A percentile compares a stretch with the other conserved stretches of the same genome.
phyloP scores from a whole-genome alignment of 495 filamentous ascomycete species.

The Parathielavia hyrcaniae region DNA sequence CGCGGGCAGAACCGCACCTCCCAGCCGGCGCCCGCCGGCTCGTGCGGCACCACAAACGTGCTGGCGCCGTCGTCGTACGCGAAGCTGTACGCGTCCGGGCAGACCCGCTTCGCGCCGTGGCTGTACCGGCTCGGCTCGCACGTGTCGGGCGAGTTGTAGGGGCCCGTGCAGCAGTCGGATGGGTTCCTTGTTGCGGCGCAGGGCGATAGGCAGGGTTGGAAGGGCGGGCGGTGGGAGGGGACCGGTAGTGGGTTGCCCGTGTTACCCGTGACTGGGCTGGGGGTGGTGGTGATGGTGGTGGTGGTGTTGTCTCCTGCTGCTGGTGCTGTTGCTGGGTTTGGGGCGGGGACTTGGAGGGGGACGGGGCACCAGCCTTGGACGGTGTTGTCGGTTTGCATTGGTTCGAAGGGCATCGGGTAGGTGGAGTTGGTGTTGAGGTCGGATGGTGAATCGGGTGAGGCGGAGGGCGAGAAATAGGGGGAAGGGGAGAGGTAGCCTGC shows the following conservation, averaged over 20 bases:
- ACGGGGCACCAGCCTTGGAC: slow-evolving; percentile 70
- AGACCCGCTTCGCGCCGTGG: slow-evolving; percentile 59
- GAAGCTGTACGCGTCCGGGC: slow-evolving; percentile 77
- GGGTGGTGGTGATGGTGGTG: slow-evolving; percentile 55
- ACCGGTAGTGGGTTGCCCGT: slow-evolving; percentile 61
- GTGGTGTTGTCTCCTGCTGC: slow-evolving; percentile 34
- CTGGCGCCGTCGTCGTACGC: slow-evolving; percentile 68
- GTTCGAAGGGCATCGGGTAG: slow-evolving; percentile 59
- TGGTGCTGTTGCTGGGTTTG: not conserved
- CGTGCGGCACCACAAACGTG: slow-evolving; percentile 63
- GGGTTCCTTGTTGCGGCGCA: slow-evolving; percentile 56
- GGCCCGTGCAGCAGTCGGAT: slow-evolving; percentile 63
- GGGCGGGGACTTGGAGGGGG: slow-evolving; percentile 62
- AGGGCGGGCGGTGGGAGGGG: slow-evolving; percentile 48
- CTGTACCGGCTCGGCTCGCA: slow-evolving; percentile 61
- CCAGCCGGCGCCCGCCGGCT: slow-evolving; percentile 47
- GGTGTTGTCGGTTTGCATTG: slow-evolving; percentile 39
- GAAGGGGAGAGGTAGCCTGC: slow-evolving; percentile 46
- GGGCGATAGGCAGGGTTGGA: slow-evolving; percentile 65
- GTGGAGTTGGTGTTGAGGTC: slow-evolving; percentile 46
- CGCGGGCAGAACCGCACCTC: slow-evolving; percentile 69
- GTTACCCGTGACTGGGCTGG: slow-evolving; percentile 34
- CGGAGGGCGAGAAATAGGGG: not conserved
- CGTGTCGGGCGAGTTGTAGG: slow-evolving; percentile 48
- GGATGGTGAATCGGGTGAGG: not conserved